Conservation (phyloP, 306 rosid species). For the Mimosa bimucronata region DNA sequence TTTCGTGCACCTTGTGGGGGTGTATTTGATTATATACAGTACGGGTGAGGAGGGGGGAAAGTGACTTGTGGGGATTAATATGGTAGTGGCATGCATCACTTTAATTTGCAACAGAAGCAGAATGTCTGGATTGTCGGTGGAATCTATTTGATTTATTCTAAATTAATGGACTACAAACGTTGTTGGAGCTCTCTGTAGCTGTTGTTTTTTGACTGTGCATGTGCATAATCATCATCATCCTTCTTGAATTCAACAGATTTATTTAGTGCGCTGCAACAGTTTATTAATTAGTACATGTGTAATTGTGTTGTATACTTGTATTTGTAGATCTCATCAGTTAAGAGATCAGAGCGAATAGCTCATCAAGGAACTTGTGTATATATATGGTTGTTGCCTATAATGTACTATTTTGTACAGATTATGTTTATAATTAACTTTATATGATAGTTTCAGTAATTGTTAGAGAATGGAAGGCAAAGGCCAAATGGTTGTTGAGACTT, state of each 20-base stretch:
- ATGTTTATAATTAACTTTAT: too few species aligned
- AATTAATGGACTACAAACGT: background rate
- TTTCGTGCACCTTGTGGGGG: conserved; percentile 8
- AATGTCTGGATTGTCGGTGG: conserved; percentile 14
- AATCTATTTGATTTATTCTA: background rate
- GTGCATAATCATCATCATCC: background rate
- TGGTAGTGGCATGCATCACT: conserved; percentile 9
- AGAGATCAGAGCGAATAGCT: background rate
- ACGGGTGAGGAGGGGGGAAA: conserved; percentile 12
- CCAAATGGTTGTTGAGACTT: background rate
- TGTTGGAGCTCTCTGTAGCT: background rate
- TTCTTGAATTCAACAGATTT: background rate
- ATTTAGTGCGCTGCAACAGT: conserved; percentile 13
- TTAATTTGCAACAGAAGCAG: background rate
- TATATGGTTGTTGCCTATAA: background rate
- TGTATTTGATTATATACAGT: background rate
- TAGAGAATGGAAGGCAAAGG: background rate
- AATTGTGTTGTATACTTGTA: background rate
- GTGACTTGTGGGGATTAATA: background rate
- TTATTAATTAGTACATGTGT: background rate
- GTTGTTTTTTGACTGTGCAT: conserved; percentile 15
- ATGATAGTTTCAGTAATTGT: background rate
- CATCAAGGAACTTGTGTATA: background rate
- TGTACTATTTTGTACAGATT: background rate
- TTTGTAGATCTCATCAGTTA: background rate